Conservation (phyloP, 2,329 filamentous ascomycete species). For the Epichloe amarillans region DNA sequence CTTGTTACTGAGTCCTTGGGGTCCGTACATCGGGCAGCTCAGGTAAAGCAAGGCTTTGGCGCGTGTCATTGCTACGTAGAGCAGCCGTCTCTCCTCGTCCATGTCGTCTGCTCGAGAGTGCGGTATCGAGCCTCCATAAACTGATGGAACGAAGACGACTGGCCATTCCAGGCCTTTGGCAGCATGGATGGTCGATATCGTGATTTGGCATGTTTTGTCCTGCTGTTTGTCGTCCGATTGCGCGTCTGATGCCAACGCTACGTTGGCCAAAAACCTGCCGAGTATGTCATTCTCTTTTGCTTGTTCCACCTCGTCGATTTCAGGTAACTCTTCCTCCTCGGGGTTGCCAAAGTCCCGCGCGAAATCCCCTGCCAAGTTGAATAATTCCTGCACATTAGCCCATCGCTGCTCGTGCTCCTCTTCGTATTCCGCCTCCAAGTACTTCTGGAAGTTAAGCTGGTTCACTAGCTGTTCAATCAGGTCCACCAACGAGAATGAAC, state of each 20-base stretch:
- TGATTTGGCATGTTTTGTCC: constrained; percentile 52
- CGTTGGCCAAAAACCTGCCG: constrained; percentile 75
- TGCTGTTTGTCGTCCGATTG: constrained; percentile 48
- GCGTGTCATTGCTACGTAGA: constrained; percentile 96
- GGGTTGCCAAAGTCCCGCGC: constrained; percentile 27
- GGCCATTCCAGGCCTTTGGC: constrained; percentile 97
- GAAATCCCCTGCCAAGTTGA: constrained; percentile 66
- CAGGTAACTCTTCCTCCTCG: constrained; percentile 45
- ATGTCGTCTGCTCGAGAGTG: constrained; percentile 75
- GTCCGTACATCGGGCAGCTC: constrained; percentile 61
- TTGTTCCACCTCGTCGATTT: constrained; percentile 60
- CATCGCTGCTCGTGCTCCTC: constrained; percentile 69
- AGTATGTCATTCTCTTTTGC: constrained; percentile 49
- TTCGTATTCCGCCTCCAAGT: constrained; percentile 55
- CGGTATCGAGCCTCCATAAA: constrained; percentile 82
- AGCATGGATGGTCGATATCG: constrained; percentile 90
- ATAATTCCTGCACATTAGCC: constrained; percentile 83
- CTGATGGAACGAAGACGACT: constrained; percentile 80
- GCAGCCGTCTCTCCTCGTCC: constrained; percentile 73
- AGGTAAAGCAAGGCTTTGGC: constrained; percentile 78
- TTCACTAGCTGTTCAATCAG: constrained; percentile 41
- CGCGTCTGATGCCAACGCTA: constrained; percentile 71
- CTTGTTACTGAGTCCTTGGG: constrained; percentile 41
- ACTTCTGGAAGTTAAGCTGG: constrained; percentile 60
- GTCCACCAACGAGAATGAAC: constrained; percentile 27